These are phyloP conservation scores for Sanghuangporus weigelae DNA, from an alignment of 1,284 basidiomycete genomes.

Conservation along the genomic window DNA sequence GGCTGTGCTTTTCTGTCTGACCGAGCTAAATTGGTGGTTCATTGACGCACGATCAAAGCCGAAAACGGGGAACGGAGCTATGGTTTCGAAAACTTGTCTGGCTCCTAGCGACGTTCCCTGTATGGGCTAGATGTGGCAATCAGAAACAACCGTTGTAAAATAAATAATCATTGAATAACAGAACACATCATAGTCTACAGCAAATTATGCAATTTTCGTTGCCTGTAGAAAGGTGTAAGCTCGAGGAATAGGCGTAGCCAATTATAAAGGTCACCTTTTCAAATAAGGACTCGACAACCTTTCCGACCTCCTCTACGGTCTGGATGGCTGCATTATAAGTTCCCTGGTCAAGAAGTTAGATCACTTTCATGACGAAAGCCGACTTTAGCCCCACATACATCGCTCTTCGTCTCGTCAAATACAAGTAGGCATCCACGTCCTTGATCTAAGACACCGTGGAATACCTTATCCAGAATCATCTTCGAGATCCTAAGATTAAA, in stretches of 20 bases:
- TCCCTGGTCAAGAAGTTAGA: neutral
- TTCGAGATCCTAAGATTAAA: conserved; percentile 69
- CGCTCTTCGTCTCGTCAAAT: conserved; percentile 79
- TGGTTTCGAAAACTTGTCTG: too few relatives aligned
- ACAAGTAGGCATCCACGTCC: conserved; percentile 89
- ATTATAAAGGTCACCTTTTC: conserved; percentile 57
- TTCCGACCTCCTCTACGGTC: conserved; percentile 85
- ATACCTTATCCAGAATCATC: conserved; percentile 96
- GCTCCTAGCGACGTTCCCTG: too few relatives aligned
- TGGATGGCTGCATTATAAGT: conserved; percentile 86
- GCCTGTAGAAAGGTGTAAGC: conserved; percentile 28
- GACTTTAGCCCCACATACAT: conserved; percentile 47
- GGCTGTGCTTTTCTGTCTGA: too few relatives aligned
- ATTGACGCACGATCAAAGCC: too few relatives aligned
- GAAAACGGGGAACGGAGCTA: too few relatives aligned
- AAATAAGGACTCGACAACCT: conserved; percentile 89
- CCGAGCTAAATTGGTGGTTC: too few relatives aligned
- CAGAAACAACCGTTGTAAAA: too few relatives aligned
- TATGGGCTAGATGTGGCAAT: too few relatives aligned
- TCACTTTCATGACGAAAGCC: neutral
- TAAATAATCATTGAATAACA: too few relatives aligned
- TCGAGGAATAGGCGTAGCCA: conserved; percentile 17
- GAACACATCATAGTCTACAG: too few relatives aligned
- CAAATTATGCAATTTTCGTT: conserved; percentile 40
- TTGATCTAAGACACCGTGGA: conserved; percentile 94